Base-by-base conservation (phyloP, 2,329 filamentous ascomycete genomes). In the Aspergillus sergii region DNA sequence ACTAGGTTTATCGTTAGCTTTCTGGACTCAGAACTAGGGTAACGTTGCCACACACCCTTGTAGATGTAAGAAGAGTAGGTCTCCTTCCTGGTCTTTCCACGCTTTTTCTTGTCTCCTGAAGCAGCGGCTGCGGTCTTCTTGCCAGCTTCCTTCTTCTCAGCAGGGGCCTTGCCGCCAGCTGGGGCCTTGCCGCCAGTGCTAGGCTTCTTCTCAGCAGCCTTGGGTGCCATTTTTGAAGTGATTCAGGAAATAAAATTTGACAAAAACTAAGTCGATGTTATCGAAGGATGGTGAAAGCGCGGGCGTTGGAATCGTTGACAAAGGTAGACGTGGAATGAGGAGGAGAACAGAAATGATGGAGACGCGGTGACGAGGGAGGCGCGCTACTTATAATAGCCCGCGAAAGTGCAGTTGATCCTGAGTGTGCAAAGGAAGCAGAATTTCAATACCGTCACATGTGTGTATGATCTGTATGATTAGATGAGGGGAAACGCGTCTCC, bases 11-110 rank as follows among this genome's bases (percentile, higher is more conserved):
- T 23, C 51, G 61, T 72, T 48, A 70, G 64, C 26, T 36, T 48
- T 39, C 66, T 78, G 75, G 11, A 36, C 63, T 51, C 39, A n/a
- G 10, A 53, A 54, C n/a, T 6, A 19, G 28, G 8, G 7, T 7
- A n/a, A 51, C 26, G 32, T 41, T 10, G 4, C 11, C 11, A 79
- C 88, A 82, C 79, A 97, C 94, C 95, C 88, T 98, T 99, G 92
- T 98, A 99, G 85, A 99, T 99, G 89, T 99, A 99, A 61, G 93
- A 96, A 74, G 92, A 96, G 88, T 99, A 99, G n/a, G 95, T 99
- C 88, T 99, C 95, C 91, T 98, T 98, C 85, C 95, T 91, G 73
- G 94, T 92, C 94, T 99, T 99, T 86, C 93, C 96, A 80, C 95
- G 93, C 94, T 98, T 99, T 92, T 99, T 99, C 93, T 98, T 98